These are phyloP conservation scores for Penicillium sp. DNA, from an alignment of 2,329 filamentous ascomycete species.

Conservation along the genomic window DNA sequence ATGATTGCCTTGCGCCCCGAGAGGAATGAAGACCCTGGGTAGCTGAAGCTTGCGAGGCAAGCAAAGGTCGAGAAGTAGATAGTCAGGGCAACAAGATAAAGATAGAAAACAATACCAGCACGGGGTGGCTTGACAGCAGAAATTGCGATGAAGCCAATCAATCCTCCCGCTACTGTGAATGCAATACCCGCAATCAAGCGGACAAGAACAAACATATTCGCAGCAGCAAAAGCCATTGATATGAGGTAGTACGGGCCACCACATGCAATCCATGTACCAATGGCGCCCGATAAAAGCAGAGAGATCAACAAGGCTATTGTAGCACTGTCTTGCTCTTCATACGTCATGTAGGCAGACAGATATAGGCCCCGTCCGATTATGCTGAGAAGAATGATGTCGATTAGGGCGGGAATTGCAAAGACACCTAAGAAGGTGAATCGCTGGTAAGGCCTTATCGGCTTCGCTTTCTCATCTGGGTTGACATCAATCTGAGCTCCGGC, in stretches of 20 bases:
- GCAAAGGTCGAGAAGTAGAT: conserved; percentile 61
- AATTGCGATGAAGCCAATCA: conserved; percentile 56
- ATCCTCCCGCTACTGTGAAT: conserved; percentile 52
- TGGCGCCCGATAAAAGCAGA: conserved; percentile 59
- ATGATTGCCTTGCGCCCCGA: conserved; percentile 61
- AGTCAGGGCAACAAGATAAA: conserved; percentile 59
- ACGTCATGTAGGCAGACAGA: conserved; percentile 58
- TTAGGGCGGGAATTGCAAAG: conserved; percentile 62
- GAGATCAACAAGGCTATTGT: conserved; percentile 61
- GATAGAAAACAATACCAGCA: conserved; percentile 58
- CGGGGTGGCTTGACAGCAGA: conserved; percentile 45
- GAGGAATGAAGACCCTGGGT: conserved; percentile 55
- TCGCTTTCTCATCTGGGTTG: conserved; percentile 47
- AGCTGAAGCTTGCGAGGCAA: conserved; percentile 54
- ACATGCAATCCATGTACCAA: conserved; percentile 64
- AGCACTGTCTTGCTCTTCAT: conserved; percentile 52
- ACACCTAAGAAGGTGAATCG: conserved; percentile 60
- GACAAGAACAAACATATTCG: conserved; percentile 57
- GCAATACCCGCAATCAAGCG: conserved; percentile 53
- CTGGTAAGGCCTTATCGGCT: conserved; percentile 48
- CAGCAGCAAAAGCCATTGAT: conserved; percentile 56
- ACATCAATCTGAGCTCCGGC: conserved; percentile 55
- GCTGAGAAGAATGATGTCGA: conserved; percentile 61
- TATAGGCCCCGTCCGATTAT: conserved; percentile 62
- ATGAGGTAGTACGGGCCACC: conserved; percentile 63